Evolutionary conservation across 805 yeast species (phyloP).

Genomic region (Saccharomycopsis sp.): DNA sequence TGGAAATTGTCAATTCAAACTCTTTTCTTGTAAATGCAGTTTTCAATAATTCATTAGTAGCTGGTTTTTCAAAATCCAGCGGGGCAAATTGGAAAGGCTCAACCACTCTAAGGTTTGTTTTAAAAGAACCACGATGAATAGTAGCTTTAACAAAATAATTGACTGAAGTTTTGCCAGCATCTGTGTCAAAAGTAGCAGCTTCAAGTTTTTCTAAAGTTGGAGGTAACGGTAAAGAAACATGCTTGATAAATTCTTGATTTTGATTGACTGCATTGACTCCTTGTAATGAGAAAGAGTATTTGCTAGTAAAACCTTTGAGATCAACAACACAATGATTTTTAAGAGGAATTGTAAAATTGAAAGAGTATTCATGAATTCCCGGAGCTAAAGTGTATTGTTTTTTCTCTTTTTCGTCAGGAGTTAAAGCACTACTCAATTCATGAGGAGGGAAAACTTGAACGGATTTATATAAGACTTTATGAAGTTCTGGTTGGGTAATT

Average conservation of each 20-base stretch:
- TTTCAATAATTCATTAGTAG: background rate
- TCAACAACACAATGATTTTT: conserved; percentile 16
- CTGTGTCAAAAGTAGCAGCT: background rate
- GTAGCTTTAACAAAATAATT: conserved; percentile 15
- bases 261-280: conserved; percentile 1
- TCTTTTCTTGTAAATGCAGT: conserved; percentile 7
- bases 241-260: conserved; percentile 6
- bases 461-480: conserved; percentile 4
- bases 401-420: background rate
- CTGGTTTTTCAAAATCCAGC: conserved; percentile 1
- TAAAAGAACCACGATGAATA: conserved; percentile 7
- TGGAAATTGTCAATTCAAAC: background rate
- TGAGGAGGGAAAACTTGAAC: conserved; percentile 11
- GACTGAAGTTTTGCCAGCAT: background rate
- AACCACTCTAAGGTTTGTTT: conserved; percentile 2
- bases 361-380: conserved; percentile 12
- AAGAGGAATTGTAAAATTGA: conserved; percentile 13
- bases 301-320: background rate
- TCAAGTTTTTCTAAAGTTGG: conserved; percentile 6
- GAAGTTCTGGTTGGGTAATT: conserved; percentile 5
- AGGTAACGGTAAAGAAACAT: conserved; percentile 10
- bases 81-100: conserved; percentile 9
- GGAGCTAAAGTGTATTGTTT: conserved; percentile 8
- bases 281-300: background rate
- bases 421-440: background rate